These are phyloP conservation scores for Yamadazyma aaseri DNA, from an alignment of 1,139 yeast genomes.

Conservation along the genomic window DNA sequence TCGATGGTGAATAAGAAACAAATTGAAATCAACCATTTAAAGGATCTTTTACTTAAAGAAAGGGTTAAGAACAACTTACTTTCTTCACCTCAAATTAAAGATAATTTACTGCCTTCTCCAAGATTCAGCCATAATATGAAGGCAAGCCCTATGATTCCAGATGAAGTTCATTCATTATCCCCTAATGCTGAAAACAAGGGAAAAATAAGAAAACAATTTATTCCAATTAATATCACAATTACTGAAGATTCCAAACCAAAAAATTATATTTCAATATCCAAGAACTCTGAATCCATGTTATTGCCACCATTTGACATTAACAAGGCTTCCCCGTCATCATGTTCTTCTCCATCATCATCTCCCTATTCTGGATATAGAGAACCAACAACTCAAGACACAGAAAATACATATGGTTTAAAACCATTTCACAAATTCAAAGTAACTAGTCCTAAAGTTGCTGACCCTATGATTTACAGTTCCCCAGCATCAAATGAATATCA, in stretches of 20 bases:
- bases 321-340: neutral
- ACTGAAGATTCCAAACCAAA: slow-evolving; percentile 17
- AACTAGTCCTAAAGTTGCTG: slow-evolving; percentile 8
- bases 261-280: slow-evolving; percentile 12
- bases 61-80: slow-evolving; percentile 17
- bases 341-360: neutral
- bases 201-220: slow-evolving; percentile 17
- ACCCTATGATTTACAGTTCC: slow-evolving; percentile 2
- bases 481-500: neutral
- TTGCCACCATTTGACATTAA: slow-evolving; percentile 18
- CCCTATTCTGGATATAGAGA: too few relatives aligned
- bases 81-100: slow-evolving; percentile 14
- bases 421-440: slow-evolving; percentile 15
- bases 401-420: slow-evolving; percentile 9
- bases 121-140: neutral
- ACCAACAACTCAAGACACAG: too few relatives aligned
- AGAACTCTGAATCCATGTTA: slow-evolving; percentile 6
- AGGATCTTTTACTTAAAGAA: slow-evolving; percentile 24
- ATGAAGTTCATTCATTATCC: neutral
- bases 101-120: slow-evolving; percentile 8
- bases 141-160: neutral
- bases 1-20: slow-evolving; percentile 27
- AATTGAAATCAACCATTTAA: slow-evolving; percentile 27
- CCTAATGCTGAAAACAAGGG: slow-evolving; percentile 4
- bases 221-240: slow-evolving; percentile 22